Evolutionary conservation across 2,329 filamentous ascomycete genomes (phyloP), one percentile per base, ranked within the genome.

Genomic region (Clonostachys chloroleuca): DNA sequence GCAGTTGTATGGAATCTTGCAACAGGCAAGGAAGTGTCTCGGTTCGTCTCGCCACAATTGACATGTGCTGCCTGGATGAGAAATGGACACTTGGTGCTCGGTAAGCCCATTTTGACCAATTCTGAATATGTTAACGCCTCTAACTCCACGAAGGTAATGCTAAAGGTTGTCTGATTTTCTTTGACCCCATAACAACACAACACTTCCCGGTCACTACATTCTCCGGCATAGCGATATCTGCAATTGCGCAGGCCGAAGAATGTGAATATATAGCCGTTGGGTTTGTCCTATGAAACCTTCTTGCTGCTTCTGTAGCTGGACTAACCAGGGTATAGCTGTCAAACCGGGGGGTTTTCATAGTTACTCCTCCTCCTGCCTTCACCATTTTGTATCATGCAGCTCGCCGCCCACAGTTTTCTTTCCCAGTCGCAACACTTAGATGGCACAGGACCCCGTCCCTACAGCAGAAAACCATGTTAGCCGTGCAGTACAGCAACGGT

Each of bases 361-460:
- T 90, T 44, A 90, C 86, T 8, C 74, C 99, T 16, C 88, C 95
- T 60, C 92, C 95, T 40, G 83, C 88, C 45, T 99, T 97, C 65
- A 95, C 88, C 3, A 96, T 97, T 54, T 68, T 97, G 44, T 92
- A 99, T 67, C 96, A 92, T 44, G 24, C 24, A 30, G 24, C 74
- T 99, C 53, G 92, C 86, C 43, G 95, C 90, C 0, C 87, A 1
- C 79, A 89, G 57, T 81, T 83, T 2, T 92, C 94, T 2, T 96
- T 92, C 1, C 87, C 90, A 3, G 91, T 99, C 45, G 84, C 92
- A 5, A 89, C 84, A 10, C 72, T 99, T 18, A 83, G 90, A 49
- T 99, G 94, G 94, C 94, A 99, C 74, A 92, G 92, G 37, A 96
- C 94, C 1, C 96, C 94, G 0, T 87, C 92, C 1, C 89, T 92